phyloP scores from a whole-genome alignment of 2,329 filamentous ascomycete species.

The Neurospora sp. region DNA sequence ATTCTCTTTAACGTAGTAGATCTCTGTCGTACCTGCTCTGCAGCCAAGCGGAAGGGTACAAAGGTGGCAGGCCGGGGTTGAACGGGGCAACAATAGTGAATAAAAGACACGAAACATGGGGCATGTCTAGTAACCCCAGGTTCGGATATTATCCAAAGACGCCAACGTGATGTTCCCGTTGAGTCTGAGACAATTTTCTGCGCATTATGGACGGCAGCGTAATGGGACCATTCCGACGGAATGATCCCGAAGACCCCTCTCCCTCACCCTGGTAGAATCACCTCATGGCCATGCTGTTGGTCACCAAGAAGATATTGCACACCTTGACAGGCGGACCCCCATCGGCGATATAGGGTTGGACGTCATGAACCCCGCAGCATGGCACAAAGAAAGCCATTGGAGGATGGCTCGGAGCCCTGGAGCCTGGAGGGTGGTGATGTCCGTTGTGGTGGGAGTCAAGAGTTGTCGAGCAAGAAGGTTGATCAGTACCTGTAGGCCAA shows the following conservation, averaged over 20 bases:
- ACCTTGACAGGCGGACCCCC: neutral
- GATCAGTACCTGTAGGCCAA: neutral
- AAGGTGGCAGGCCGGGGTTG: neutral
- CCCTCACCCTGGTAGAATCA: neutral
- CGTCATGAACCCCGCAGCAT: neutral
- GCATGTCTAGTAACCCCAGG: neutral
- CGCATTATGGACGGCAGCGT: neutral
- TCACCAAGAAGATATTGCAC: neutral
- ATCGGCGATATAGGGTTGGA: neutral
- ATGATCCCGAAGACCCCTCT: neutral
- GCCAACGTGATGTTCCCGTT: neutral
- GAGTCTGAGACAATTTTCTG: neutral
- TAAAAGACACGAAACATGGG: neutral
- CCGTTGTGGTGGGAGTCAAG: neutral
- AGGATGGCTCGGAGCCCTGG: neutral
- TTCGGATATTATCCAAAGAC: neutral
- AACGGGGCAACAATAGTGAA: neutral
- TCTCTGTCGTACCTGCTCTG: neutral
- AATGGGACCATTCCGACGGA: neutral
- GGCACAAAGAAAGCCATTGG: neutral
- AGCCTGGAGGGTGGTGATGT: neutral
- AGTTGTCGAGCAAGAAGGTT: neutral
- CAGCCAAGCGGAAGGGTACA: neutral
- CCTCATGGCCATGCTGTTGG: neutral
- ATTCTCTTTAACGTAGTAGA: neutral